These are phyloP conservation scores for Aspergillus thermomutatus DNA, from an alignment of 2,329 filamentous ascomycete species.

Conservation along the genomic window DNA sequence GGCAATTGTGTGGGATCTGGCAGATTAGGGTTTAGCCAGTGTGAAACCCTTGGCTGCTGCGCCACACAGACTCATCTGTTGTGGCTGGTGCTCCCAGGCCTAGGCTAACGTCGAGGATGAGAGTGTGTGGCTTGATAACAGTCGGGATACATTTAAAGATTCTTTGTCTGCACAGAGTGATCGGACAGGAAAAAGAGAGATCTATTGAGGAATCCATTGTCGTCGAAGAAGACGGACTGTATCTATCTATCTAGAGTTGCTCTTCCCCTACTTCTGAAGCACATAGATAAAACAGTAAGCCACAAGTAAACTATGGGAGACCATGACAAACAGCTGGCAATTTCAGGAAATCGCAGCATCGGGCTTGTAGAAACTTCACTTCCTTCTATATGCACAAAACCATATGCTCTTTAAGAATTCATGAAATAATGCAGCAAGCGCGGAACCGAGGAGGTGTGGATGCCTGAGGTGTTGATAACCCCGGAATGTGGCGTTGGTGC, in stretches of 20 bases:
- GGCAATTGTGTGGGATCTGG: conserved; percentile 14
- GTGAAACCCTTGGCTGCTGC: conserved; percentile 15
- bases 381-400: background rate
- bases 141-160: background rate
- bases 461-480: background rate
- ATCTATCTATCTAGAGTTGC: background rate
- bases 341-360: background rate
- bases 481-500: conserved; percentile 1
- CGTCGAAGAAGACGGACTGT: background rate
- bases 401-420: too few relatives aligned
- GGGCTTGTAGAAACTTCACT: background rate
- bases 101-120: too few relatives aligned
- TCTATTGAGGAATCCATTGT: background rate
- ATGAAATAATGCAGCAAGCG: too few relatives aligned
- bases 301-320: background rate
- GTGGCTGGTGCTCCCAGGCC: background rate
- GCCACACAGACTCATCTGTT: background rate
- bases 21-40: conserved; percentile 22
- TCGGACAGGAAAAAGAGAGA: background rate
- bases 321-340: background rate
- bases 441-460: background rate
- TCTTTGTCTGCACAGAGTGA: background rate
- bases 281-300: too few relatives aligned
- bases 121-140: too few relatives aligned
- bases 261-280: background rate